These are phyloP conservation scores for Hypoxylon sp. DNA, from an alignment of 2,329 filamentous ascomycete genomes.

Conservation along the genomic window DNA sequence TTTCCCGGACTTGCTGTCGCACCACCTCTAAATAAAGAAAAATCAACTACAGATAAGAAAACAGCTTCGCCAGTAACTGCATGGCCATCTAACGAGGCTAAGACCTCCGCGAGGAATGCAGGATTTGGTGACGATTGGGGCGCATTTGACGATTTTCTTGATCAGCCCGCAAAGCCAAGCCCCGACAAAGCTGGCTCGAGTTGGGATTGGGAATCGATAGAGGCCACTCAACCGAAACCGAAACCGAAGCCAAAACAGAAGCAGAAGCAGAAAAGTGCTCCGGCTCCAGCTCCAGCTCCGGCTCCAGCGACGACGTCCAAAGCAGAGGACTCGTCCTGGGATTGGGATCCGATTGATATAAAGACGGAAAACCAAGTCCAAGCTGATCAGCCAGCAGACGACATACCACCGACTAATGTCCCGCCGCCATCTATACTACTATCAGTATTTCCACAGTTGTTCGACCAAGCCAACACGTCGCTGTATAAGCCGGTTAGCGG, in stretches of 20 bases:
- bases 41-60: constrained; percentile 45
- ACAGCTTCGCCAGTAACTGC: constrained; percentile 53
- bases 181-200: constrained; percentile 35
- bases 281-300: not conserved
- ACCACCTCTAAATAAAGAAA: constrained; percentile 49
- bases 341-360: constrained; percentile 57
- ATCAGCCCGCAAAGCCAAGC: constrained; percentile 28
- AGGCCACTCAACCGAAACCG: constrained; percentile 23
- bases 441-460: constrained; percentile 75
- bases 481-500: constrained; percentile 72
- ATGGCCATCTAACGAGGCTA: constrained; percentile 53
- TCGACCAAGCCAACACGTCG: constrained; percentile 69
- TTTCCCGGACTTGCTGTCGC: constrained; percentile 59
- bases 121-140: constrained; percentile 58
- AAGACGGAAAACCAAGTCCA: constrained; percentile 36
- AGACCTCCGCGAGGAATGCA: constrained; percentile 29
- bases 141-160: constrained; percentile 58
- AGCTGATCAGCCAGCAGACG: constrained; percentile 41
- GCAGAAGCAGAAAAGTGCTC: constrained; percentile 15
- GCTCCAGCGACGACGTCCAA: constrained; percentile 3
- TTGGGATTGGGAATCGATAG: constrained; percentile 43
- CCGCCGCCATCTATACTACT: constrained; percentile 87
- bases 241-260: constrained; percentile 26
- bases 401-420: constrained; percentile 79
- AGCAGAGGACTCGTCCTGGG: constrained; percentile 50